Evolutionary conservation across 805 yeast genomes (phyloP), one percentile per base, ranked within the genome.

Genomic region (Kuraishia molischiana): DNA sequence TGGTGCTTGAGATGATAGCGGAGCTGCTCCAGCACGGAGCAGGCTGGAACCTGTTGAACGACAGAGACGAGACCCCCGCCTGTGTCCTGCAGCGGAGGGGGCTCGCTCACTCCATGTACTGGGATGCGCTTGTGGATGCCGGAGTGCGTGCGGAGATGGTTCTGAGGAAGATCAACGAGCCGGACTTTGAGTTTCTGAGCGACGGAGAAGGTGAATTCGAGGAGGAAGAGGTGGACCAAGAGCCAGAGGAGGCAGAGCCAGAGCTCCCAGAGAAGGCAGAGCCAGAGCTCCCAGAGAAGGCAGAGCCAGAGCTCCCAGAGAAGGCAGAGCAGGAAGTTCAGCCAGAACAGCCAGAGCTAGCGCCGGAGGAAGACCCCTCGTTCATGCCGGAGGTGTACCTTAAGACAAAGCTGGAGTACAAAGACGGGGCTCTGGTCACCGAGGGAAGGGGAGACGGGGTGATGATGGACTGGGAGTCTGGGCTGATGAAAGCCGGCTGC

Each of bases 391-490:
- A 64, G 2, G 69, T 82, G 0, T 89, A 79, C 50, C 64, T 89
- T 32, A 59, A 69, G 10, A 73, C 89, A 3, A 67, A 79, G 49
- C 62, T 89, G 19, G 77, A 75, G 46, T 89, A 85, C 53, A 69
- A 64, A 30, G 80, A 79, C 41, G 72, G 67, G 37, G 79, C 92
- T 0, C 64, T 89, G 19, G 63, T 85, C 19, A 90, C 97, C 1
- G 67, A 74, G 42, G 79, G 75, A 19, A 64, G 79, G 37, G 66
- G 72, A 34, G 97, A 89, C 50, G 97, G 96, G 14, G 97, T 89
- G 2, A 89, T 89, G 97, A 89, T 89, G 97, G 82, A 81, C 48
- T 89, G 97, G 97, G 97, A 89, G 54, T 69, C 76, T 4, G 73
- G 77, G 17, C 65, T 89, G 39, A 89, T 89, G 97, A 64, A 69